Evolutionary conservation across 2,329 filamentous ascomycete species (phyloP).

Genomic region (Trichophaea hybrida): DNA sequence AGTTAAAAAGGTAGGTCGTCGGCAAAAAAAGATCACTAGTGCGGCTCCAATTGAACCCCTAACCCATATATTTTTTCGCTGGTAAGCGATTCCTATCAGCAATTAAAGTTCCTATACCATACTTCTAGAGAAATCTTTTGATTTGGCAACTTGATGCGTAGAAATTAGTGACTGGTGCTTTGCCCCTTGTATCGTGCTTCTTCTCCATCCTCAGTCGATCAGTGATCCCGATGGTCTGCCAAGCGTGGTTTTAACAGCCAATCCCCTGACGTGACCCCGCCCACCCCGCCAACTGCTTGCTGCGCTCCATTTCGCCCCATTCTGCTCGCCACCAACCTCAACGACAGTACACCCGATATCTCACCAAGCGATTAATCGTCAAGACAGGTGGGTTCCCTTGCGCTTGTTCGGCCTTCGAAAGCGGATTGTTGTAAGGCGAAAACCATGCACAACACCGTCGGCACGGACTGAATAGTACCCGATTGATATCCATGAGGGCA

Average conservation of each 20-base stretch:
- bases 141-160: too few relatives aligned
- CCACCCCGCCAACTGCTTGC: background rate
- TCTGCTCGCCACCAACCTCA: background rate
- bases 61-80: background rate
- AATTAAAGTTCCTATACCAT: too few relatives aligned
- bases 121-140: too few relatives aligned
- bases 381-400: background rate
- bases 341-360: background rate
- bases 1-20: background rate
- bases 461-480: background rate
- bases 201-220: background rate
- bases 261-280: background rate
- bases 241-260: background rate
- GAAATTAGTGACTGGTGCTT: background rate
- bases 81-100: background rate
- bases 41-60: background rate
- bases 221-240: background rate
- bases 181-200: background rate
- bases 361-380: background rate
- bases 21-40: constrained; percentile 1
- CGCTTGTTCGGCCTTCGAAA: background rate
- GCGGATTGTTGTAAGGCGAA: background rate
- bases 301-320: background rate
- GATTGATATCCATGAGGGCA: background rate
- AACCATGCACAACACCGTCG: background rate